phyloP scores from a whole-genome alignment of 2,329 filamentous ascomycete species.

The Fusarium anguioides region DNA sequence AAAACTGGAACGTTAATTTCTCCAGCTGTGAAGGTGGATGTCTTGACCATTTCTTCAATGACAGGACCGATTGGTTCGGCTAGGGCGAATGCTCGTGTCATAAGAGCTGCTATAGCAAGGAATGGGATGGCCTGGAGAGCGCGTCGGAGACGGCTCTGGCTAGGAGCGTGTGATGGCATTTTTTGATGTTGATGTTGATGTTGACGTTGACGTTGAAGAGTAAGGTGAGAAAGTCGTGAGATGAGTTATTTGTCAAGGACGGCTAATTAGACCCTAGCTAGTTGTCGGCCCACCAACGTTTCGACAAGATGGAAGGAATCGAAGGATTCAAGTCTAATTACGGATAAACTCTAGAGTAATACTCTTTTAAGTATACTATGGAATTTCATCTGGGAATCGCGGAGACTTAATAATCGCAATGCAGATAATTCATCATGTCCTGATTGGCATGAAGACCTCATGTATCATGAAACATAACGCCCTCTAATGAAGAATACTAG shows the following conservation, averaged over 20 bases:
- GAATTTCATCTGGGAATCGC: too few species aligned
- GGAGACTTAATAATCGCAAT: too few species aligned
- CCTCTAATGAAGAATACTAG: not conserved
- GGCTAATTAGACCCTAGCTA: not conserved
- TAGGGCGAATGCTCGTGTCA: slow-evolving; percentile 38
- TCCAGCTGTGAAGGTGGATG: not conserved
- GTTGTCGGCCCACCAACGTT: slow-evolving; percentile 1
- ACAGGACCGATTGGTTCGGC: slow-evolving; percentile 27
- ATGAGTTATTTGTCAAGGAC: not conserved
- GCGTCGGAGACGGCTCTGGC: slow-evolving; percentile 17
- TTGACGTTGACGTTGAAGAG: too few species aligned
- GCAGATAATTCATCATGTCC: too few species aligned
- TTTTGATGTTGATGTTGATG: not conserved
- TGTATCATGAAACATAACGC: too few species aligned
- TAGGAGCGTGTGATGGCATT: not conserved
- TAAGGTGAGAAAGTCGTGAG: not conserved
- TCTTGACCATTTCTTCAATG: slow-evolving; percentile 16
- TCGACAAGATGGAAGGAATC: not conserved
- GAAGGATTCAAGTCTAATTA: not conserved
- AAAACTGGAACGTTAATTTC: slow-evolving; percentile 22
- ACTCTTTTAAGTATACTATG: too few species aligned
- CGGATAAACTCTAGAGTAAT: too few species aligned
- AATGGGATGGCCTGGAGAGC: slow-evolving; percentile 39
- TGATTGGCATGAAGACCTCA: too few species aligned
- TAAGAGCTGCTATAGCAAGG: slow-evolving; percentile 32